Evolutionary conservation across 2,329 filamentous ascomycete genomes (phyloP).

Genomic region (Exserohilum turcica): DNA sequence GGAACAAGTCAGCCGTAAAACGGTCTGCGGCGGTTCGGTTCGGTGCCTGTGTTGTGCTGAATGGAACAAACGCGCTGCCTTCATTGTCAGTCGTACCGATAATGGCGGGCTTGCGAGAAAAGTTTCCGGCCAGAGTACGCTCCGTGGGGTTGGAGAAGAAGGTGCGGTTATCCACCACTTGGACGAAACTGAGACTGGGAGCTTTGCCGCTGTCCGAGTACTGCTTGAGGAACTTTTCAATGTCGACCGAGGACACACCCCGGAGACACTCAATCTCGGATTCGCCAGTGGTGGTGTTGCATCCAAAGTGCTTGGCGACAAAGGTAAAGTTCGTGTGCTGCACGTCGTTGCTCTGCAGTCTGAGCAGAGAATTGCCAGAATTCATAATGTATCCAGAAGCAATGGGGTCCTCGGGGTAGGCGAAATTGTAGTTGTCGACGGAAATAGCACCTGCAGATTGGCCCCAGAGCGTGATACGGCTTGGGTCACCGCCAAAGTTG

Average conservation of each 20-base stretch:
- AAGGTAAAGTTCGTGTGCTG: conserved; percentile 47
- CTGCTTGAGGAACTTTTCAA: conserved; percentile 42
- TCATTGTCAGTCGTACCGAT: conserved; percentile 45
- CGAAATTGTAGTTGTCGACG: conserved; percentile 57
- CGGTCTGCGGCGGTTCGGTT: conserved; percentile 22
- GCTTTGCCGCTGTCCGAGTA: conserved; percentile 33
- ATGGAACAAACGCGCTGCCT: conserved; percentile 41
- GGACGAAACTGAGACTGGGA: conserved; percentile 35
- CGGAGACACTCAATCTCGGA: conserved; percentile 48
- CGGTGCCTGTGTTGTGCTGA: conserved; percentile 29
- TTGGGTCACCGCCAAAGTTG: conserved; percentile 43
- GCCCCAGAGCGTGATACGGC: conserved; percentile 48
- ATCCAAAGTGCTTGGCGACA: conserved; percentile 46
- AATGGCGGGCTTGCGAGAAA: conserved; percentile 43
- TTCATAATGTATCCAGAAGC: conserved; percentile 36
- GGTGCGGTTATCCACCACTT: conserved; percentile 37
- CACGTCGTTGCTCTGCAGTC: conserved; percentile 20
- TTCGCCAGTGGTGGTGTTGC: conserved; percentile 24
- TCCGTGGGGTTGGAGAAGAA: conserved; percentile 46
- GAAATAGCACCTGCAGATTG: conserved; percentile 48
- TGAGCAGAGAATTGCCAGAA: conserved; percentile 28
- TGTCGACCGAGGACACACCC: conserved; percentile 31
- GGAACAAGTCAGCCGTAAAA: conserved; percentile 31
- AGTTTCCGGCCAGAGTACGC: conserved; percentile 33
- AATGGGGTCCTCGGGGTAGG: conserved; percentile 57